Evolutionary conservation across 148 eudicot genomes (phyloP), one percentile per base, ranked within the genome.

Genomic region (Vaccinium vitisidaea): DNA sequence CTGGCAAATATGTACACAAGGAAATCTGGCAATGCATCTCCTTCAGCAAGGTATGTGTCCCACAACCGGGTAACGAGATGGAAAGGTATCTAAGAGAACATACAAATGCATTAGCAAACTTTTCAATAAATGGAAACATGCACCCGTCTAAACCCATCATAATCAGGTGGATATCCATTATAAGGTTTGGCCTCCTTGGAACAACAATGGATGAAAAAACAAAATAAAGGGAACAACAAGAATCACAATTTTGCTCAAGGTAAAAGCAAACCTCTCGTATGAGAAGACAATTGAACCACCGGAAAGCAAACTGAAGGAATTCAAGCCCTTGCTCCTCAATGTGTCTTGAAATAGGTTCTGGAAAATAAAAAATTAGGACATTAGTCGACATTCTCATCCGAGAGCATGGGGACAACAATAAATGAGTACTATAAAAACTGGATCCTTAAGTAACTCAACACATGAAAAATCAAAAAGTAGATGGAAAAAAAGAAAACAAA

Each of bases 21-120:
- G 87, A 97, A 95, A 83, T 97, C 99, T 71, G 99, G 99, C 83
- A 97, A 88, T 69, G 99, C 99, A 87, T 97, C 99, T 43, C 99
- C 99, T 94, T 95, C 99, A 19, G 99, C 99, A 82, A 97, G 98
- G 89, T 97, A 97, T 55, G 99, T 97, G 91, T 97, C 99, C 99
- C 98, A 97, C 87, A 97, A 94, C 56, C 99, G 98, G 65, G 92
- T 95, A 67, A 97, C 95, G 23, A 97, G 98, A 86, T 91, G 86
- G 85, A 95, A 97, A n/a, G 99, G 99, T 53, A 97, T 92, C 99
- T 97, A 86, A 79, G n/a, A 81, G 27, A 46, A 55, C n/a, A 55
- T 25, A 27, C 18, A 86, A 21, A 39, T 14, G 71, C 48, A 63
- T 75, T 83, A 85, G 86, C 48, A 77, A 56, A 32, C 53, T 25